Conservation (phyloP, 306 rosid species). For the Crotalaria pallida region DNA sequence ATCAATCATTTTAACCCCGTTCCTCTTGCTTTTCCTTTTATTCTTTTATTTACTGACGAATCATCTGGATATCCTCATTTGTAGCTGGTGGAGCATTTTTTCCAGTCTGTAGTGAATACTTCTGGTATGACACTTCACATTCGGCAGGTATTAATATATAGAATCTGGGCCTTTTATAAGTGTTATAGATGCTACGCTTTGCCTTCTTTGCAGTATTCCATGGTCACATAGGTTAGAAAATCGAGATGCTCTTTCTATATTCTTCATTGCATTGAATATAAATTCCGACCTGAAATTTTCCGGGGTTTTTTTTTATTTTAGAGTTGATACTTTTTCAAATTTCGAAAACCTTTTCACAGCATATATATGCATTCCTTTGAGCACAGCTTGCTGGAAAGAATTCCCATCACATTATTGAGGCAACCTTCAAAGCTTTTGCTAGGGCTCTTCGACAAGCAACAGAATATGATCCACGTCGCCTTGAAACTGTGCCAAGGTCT, state of each 20-base stretch:
- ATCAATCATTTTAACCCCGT: not conserved
- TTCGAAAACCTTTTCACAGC: slow-evolving; percentile 4
- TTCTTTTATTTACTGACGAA: not conserved
- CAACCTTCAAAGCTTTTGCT: slow-evolving; percentile 96
- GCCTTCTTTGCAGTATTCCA: not conserved
- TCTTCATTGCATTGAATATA: slow-evolving; percentile 13
- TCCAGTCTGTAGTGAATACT: slow-evolving; percentile 92
- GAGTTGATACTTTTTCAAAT: not conserved
- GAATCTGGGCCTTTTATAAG: not conserved
- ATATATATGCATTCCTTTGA: slow-evolving; percentile 21
- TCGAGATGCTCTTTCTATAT: slow-evolving; percentile 1
- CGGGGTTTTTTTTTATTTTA: not conserved
- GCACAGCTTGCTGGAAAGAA: slow-evolving; percentile 78
- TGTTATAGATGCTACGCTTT: not conserved
- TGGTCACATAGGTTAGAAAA: not conserved
- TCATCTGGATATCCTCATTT: slow-evolving; percentile 7
- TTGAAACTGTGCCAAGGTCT: slow-evolving; percentile 81
- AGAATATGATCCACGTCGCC: slow-evolving; percentile 75
- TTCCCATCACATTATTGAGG: slow-evolving; percentile 95
- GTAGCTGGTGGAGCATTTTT: slow-evolving; percentile 95
- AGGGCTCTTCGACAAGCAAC: slow-evolving; percentile 96
- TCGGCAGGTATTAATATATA: slow-evolving; percentile 58
- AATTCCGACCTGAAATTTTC: not conserved
- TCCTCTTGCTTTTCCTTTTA: too few relatives aligned
- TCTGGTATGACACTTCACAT: slow-evolving; percentile 99